A percentile compares a stretch with the other conserved stretches of the same genome.
These are phyloP conservation scores for Arthromyces matolae DNA, from an alignment of 768 basidiomycete genomes.

Conservation along the genomic window DNA sequence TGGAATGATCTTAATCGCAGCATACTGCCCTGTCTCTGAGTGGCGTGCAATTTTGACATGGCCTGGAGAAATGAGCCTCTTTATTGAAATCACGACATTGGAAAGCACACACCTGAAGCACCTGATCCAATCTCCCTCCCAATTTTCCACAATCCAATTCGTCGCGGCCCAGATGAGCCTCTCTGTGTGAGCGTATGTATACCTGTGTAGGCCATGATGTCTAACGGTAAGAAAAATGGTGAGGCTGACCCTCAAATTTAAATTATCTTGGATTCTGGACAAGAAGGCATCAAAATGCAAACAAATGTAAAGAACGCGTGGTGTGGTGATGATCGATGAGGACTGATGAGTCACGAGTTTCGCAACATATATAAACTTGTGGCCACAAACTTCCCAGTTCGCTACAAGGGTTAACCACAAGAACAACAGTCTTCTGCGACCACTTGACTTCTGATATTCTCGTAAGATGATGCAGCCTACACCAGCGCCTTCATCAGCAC, in stretches of 20 bases:
- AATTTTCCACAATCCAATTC: slow-evolving; percentile 80
- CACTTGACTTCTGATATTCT: not conserved
- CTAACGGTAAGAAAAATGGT: slow-evolving; percentile 9
- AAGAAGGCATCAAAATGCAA: slow-evolving; percentile 13
- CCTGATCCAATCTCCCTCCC: slow-evolving; percentile 83
- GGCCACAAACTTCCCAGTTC: not conserved
- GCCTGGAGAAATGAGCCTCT: slow-evolving; percentile 41
- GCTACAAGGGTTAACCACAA: not conserved
- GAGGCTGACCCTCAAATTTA: slow-evolving; percentile 16
- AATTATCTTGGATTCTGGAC: not conserved
- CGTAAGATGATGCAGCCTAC: slow-evolving; percentile 57
- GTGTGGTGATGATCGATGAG: no score
- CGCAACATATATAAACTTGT: not conserved
- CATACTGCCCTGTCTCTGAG: slow-evolving; percentile 82
- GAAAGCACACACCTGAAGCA: slow-evolving; percentile 54
- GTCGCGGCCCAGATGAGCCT: slow-evolving; percentile 41
- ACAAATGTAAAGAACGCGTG: slow-evolving; percentile 36
- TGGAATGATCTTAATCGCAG: slow-evolving; percentile 92
- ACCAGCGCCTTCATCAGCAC: slow-evolving; percentile 60
- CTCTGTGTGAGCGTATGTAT: slow-evolving; percentile 24
- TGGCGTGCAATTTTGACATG: slow-evolving; percentile 89
- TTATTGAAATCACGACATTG: not conserved
- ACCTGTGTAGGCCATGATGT: slow-evolving; percentile 26
- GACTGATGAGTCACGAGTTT: slow-evolving; percentile 20
- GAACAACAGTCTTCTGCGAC: no score